Base-by-base conservation (phyloP, 306 rosid species). In the Sechiopsis laciniata region DNA sequence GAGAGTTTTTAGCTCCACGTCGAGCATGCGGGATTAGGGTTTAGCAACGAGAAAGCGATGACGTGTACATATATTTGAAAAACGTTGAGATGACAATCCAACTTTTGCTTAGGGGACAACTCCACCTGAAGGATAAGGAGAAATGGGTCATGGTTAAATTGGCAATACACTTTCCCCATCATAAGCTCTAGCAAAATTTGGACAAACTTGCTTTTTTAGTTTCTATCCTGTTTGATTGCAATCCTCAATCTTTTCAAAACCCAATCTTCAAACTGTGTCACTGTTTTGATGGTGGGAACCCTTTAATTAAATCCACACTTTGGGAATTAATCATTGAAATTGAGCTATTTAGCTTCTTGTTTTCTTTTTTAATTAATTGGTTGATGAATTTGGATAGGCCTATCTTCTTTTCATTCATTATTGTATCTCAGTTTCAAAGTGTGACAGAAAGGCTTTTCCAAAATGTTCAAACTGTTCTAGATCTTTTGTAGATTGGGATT, bases 161-260 rank as follows among this genome's bases (percentile, higher is more conserved):
- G 72, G 55, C 26, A 45, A 67, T 53, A 46, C 15, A n/a, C 26
- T 67, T 42, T 45, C 72, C 10, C 55, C 19, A 67, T 67, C 72
- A 67, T 68, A 68, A 50, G 58, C 21, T 42, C 19, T 16, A 63
- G 7, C 55, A 67, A 32, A 32, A 67, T 20, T 67, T 67, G 72
- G 72, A 67, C 72, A 67, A 67, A 45, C 72, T 67, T 67, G 19
- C 55, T 67, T 67, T 32, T 65, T 42, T n/a, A 42, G 71, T 65
- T 65, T 65, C 54, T 63, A 65, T 65, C 71, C 42, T 65, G 71
- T 67, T 67, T 68, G 58, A 68, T 68, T 48, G 73, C 58, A 50
- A 68, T 50, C 58, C 20, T 53, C 73, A 19, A 37, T 83, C 79
- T 77, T 83, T 57, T 83, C 83, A 50, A 55, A 1, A 71, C 73